Evolutionary conservation across 306 rosid species (phyloP), one percentile per base, ranked within the genome.

Genomic region (Malus fusca): DNA sequence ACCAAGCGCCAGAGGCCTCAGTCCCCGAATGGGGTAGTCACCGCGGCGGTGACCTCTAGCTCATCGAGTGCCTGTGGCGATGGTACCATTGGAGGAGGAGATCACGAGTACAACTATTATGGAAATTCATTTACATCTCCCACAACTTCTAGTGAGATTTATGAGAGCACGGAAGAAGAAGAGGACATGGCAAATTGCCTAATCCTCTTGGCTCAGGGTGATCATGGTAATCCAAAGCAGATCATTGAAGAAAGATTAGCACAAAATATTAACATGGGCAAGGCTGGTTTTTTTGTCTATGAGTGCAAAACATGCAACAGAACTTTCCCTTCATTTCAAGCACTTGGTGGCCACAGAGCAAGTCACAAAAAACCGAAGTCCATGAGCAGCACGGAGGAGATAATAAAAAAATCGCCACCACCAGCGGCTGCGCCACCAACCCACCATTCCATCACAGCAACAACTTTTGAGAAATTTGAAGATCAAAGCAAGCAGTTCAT

Each of bases 261-360:
- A 13, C 76, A n/a, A 58, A 18, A 31, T 11, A 17, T 14, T 11
- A 56, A 18, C 26, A 21, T 72, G 18, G 48, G 22, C 22, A 88
- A 77, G 60, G 52, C 73, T 14, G 87, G 88, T 28, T 79, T 83
- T 11, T 83, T 67, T 33, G 78, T 78, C 33, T 92, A 95, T 42
- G 96, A 90, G 89, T 95, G 99, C 88, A 95, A 95, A 80, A 95
- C 97, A 0, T 95, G 99, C 75, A 92, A 87, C 84, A 82, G 97
- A 75, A 85, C 82, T 17, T 95, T 95, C 76, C 87, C 90, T 69
- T 95, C 97, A n/a, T 95, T 95, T 74, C 99, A 95, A 82, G 99
- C 99, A n/a, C 85, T 95, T 10, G 99, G 99, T 11, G 99, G 99
- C 4, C 99, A 95, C 82, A 86, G 99, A 18, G 99, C 97, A 2